A percentile compares a stretch with the other conserved stretches of the same genome.
Evolutionary conservation across 805 yeast species (phyloP).

Genomic region (Kodamaea restingae): DNA sequence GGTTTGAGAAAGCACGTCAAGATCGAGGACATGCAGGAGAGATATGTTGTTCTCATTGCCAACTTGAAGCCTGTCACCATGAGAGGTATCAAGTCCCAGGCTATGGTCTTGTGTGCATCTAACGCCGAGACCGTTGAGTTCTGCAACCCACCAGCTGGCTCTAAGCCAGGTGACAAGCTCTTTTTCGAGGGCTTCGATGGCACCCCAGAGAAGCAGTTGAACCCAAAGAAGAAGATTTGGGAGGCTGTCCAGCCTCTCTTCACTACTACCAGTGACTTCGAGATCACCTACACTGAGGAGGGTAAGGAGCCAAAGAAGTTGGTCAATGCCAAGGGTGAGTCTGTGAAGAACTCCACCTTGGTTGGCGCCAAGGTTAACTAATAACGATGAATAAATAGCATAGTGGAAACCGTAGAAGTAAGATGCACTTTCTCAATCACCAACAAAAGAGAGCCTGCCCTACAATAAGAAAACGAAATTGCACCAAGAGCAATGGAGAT

Average conservation of each 20-base stretch:
- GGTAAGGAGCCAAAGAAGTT: slow-evolving; percentile 71
- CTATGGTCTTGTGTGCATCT: slow-evolving; percentile 96
- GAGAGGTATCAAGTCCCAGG: slow-evolving; percentile 95
- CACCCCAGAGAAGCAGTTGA: slow-evolving; percentile 84
- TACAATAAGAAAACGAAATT: too few relatives aligned
- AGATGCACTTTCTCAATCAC: too few relatives aligned
- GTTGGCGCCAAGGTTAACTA: slow-evolving; percentile 78
- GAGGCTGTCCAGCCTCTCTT: slow-evolving; percentile 91
- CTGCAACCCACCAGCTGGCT: slow-evolving; percentile 89
- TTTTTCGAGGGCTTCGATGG: slow-evolving; percentile 91
- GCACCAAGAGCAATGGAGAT: too few relatives aligned
- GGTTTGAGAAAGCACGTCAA: slow-evolving; percentile 90
- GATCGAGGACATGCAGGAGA: slow-evolving; percentile 92
- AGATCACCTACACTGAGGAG: slow-evolving; percentile 77
- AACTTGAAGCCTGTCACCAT: slow-evolving; percentile 96
- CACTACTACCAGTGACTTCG: slow-evolving; percentile 69
- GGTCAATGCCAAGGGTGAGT: slow-evolving; percentile 75
- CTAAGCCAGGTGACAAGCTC: slow-evolving; percentile 93
- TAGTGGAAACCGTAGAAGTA: too few relatives aligned
- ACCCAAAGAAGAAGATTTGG: slow-evolving; percentile 98
- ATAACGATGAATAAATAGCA: slow-evolving; percentile 11
- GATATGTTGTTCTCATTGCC: slow-evolving; percentile 86
- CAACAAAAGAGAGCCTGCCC: too few relatives aligned
- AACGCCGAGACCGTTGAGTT: slow-evolving; percentile 75
- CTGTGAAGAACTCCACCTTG: slow-evolving; percentile 68